Base-by-base conservation (phyloP, 1,139 yeast species). In the Taphrina sp. region DNA sequence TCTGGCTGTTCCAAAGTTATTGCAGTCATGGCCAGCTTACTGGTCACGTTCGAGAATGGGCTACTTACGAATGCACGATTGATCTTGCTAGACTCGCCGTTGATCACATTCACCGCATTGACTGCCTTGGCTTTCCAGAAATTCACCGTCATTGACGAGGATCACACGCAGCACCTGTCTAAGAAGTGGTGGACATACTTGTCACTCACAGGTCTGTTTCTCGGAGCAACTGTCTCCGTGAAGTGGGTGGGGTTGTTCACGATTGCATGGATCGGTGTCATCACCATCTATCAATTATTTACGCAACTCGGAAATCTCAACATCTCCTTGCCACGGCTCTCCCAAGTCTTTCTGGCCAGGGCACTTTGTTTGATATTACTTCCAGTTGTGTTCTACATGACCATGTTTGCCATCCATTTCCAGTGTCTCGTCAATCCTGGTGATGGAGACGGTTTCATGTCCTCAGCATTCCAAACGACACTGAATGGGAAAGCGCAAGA, bases 231-330 rank as follows among this genome's bases (percentile, higher is more conserved):
- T 2, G 75, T 85, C 31, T 62, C 66, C 24, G 60, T 95, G 44
- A 94, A 94, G 70, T 92, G 98, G 97, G 97, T 92, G 47, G 99
- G 98, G 56, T 74, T 92, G 46, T 92, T 92, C 75, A 92, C 98
- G 36, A 71, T 90, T 62, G 89, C 86, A 5, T 94, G 98, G 97
- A 80, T 87, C 60, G 98, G 98, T 46, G 54, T 78, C 3, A 69
- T 81, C 61, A 88, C 95, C 63, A 69, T 82, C 19, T 77, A 81
- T 72, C 94, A 87, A 67, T 71, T 92, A 64, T 90, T 96, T 96
- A 80, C 87, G 69, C 71, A 85, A 60, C 72, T 89, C 66, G 98
- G 97, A 62, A 98, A 94, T 71, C 77, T 90, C 67, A 67, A 78
- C 1, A 70, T 46, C 24, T 26, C 45, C 7, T 23, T 53, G 17